Evolutionary conservation across 345 rosid species (phyloP), one percentile per base, ranked within the genome.

Genomic region (Nasturtium officinale): DNA sequence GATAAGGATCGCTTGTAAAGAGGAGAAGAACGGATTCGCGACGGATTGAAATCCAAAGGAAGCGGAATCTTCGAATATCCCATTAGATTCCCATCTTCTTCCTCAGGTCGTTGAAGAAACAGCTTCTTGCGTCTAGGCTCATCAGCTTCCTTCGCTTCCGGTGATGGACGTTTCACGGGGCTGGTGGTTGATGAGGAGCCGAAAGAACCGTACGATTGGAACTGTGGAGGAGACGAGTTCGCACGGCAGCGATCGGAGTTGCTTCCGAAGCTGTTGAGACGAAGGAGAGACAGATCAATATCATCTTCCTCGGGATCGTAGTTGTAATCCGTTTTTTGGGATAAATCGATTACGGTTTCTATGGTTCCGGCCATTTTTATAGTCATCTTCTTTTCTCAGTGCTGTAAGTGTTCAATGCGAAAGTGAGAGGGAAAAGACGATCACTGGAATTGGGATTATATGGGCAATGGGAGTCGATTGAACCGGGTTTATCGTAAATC

Each of bases 251-350:
- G 76, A 77, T 71, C 72, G 28, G 67, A 64, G 61, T 71, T 71
- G 67, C 33, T 76, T n/a, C 80, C 80, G 68, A 77, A 71, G 70
- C 76, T 77, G 68, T 77, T 71, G 72, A 77, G 75, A 35, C 76
- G 76, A 15, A 77, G 80, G 48, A 77, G 76, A 10, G 80, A 77
- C 15, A 77, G 45, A 59, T 57, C 76, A 30, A 77, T 77, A 62
- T 65, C 71, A 2, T 71, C 77, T 65, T 71, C 80, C 13, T 71
- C 80, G 35, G 62, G 69, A 42, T 77, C 77, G 77, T 65, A 71
- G 12, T 35, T 9, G 64, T 72, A 65, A 42, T 77, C 64, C 0
- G 30, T 3, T 42, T 65, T 73, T 59, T 59, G 58, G 17, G 63
- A 21, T 62, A 42, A 65, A 33, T 72, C 57, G 33, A 65, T 51